Base-by-base conservation (phyloP, 225 moss, liverwort and hornwort species). In the Climacium dendroides region DNA sequence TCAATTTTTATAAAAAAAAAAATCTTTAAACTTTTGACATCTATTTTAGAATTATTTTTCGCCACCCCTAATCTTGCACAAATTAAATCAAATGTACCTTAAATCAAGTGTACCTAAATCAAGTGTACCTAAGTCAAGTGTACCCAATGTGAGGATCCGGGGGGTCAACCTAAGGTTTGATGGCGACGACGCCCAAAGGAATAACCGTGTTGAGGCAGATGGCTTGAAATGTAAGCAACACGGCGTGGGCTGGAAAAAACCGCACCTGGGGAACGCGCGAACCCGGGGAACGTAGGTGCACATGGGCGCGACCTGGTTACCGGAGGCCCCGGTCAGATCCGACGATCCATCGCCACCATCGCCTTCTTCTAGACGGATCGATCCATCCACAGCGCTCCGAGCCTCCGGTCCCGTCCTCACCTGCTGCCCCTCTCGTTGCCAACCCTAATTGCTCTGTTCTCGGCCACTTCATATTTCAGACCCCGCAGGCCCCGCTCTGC, bases 361-460 rank as follows among this genome's bases (percentile, higher is more conserved):
- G 18, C 35, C 59, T 3, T 3, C 48, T 71, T 87, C 71, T 80
- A 29, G 87, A 72, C 71, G 20, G 87, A 80, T 80, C 71, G 58
- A 61, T 75, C 55, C 64, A 55, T 30, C 69, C 19, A 24, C 24
- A 37, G 67, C 86, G 86, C 86, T 86, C 86, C 86, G 70, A 86
- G 86, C 86, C 79, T 11, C 26, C 52, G 13, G 59, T 28, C 79
- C 58, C 35, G n/a, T 48, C 29, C 45, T 34, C 23, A 34, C 37
- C 62, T 80, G 25, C 17, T 35, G 4, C 63, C 63, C 3, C 50
- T 48, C 64, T 50, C 60, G 60, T 52, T 50, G 41, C 87, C 81
- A 87, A 74, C 74, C 87, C 87, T 87, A 82, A 87, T 87, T 87
- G 87, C 87, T 87, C 81, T 74, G 87, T 81, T 87, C 72, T 62